phyloP scores from a whole-genome alignment of 2,329 filamentous ascomycete genomes.

The Rugonectria rugulosa region DNA sequence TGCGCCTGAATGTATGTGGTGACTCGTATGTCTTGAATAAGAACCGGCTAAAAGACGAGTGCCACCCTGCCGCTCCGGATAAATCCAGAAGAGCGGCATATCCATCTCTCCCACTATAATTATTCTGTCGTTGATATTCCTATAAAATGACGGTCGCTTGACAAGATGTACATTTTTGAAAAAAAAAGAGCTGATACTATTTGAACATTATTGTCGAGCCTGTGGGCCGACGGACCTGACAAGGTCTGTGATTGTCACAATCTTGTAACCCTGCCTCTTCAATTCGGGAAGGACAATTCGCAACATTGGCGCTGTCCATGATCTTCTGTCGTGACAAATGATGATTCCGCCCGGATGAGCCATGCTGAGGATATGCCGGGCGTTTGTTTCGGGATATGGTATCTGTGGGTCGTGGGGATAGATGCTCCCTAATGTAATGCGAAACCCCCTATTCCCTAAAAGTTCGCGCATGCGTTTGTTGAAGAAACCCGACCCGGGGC shows the following conservation, averaged over 20 bases:
- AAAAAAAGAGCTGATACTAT: background rate
- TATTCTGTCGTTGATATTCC: background rate
- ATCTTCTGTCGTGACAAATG: conserved; percentile 83
- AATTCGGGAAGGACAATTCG: conserved; percentile 75
- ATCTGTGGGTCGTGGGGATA: conserved; percentile 96
- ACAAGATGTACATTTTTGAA: background rate
- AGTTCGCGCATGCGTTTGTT: conserved; percentile 71
- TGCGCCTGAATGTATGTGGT: background rate
- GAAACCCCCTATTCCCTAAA: conserved; percentile 69
- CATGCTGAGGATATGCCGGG: conserved; percentile 82
- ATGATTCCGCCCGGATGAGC: conserved; percentile 78
- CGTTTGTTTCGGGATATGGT: conserved; percentile 72
- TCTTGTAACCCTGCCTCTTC: conserved; percentile 70
- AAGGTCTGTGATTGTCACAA: conserved; percentile 76
- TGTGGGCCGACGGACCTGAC: conserved; percentile 51
- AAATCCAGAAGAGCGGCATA: conserved; percentile 1
- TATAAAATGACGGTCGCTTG: background rate
- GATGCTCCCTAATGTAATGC: conserved; percentile 80
- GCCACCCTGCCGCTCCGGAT: conserved; percentile 5
- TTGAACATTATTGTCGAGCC: conserved; percentile 29
- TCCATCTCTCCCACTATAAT: background rate
- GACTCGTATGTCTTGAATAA: background rate
- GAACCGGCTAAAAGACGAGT: background rate
- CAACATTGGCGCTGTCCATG: conserved; percentile 87
- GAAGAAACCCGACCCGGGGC: conserved; percentile 87